Evolutionary conservation across 2,329 filamentous ascomycete genomes (phyloP).

Genomic region (Aspergillus quadrilineatus): DNA sequence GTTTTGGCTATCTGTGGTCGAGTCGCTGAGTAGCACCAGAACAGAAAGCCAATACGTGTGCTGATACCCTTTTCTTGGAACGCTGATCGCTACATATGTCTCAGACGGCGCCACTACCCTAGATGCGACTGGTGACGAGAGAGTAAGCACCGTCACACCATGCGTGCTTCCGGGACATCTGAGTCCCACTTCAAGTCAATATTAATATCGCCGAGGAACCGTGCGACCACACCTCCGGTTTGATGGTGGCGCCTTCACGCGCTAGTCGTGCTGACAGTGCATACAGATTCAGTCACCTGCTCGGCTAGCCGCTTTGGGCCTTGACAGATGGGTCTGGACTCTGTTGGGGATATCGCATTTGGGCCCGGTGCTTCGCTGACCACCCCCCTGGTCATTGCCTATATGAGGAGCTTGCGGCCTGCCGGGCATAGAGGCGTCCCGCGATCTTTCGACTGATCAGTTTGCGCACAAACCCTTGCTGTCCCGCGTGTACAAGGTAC

Average conservation of each 20-base stretch:
- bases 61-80: neutral
- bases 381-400: neutral
- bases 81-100: slow-evolving; percentile 5
- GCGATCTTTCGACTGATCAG: neutral
- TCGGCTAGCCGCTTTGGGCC: slow-evolving; percentile 18
- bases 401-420: neutral
- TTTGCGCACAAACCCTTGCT: slow-evolving; percentile 1
- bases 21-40: neutral
- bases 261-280: slow-evolving; percentile 24
- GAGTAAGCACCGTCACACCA: slow-evolving; percentile 6
- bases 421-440: neutral
- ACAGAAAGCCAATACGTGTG: slow-evolving; percentile 2
- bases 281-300: slow-evolving; percentile 24
- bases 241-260: slow-evolving; percentile 13
- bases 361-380: neutral
- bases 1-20: neutral
- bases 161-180: slow-evolving; percentile 4
- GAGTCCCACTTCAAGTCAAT: slow-evolving; percentile 6
- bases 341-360: neutral
- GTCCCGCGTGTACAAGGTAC: slow-evolving; percentile 9
- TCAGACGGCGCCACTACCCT: slow-evolving; percentile 3
- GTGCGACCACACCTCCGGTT: slow-evolving; percentile 2
- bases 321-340: slow-evolving; percentile 12
- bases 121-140: neutral
- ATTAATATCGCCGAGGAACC: slow-evolving; percentile 9